Evolutionary conservation across 805 yeast species (phyloP).

Genomic region (Hanseniaspora taiwanica): DNA sequence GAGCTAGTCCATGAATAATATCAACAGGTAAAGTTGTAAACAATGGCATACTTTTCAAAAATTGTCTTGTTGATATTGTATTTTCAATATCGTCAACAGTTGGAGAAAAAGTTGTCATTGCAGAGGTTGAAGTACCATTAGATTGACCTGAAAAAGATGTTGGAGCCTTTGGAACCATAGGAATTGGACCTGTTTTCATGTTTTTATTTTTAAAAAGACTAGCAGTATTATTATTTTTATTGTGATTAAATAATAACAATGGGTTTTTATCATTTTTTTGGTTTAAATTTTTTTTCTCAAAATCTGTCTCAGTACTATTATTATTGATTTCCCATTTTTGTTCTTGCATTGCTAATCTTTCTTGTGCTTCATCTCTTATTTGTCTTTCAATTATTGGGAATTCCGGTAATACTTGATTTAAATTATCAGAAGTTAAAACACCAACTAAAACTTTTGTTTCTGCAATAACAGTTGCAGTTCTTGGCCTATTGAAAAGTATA

Average conservation of each 20-base stretch:
- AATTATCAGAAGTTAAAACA: constrained; percentile 50
- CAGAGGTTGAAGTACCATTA: neutral
- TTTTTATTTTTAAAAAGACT: too few relatives aligned
- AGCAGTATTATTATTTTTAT: too few relatives aligned
- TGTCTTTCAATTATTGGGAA: constrained; percentile 55
- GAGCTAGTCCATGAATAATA: constrained; percentile 50
- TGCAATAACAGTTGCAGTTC: constrained; percentile 71
- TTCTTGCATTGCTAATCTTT: constrained; percentile 57
- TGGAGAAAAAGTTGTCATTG: neutral
- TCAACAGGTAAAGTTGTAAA: constrained; percentile 44
- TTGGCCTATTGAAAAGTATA: constrained; percentile 56
- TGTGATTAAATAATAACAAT: too few relatives aligned
- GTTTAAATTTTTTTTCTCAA: neutral
- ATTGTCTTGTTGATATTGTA: constrained; percentile 43
- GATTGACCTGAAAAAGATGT: neutral
- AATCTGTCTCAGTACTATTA: neutral
- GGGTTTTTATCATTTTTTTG: neutral
- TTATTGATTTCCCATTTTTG: constrained; percentile 33
- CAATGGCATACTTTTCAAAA: constrained; percentile 43
- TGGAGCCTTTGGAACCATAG: too few relatives aligned
- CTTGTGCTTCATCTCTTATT: constrained; percentile 70
- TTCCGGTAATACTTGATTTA: constrained; percentile 43
- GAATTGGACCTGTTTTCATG: too few relatives aligned
- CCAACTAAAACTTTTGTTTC: constrained; percentile 54
- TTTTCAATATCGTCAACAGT: constrained; percentile 32